These are phyloP conservation scores for Ceratobasidium sp. DNA, from an alignment of 1,284 basidiomycete species.

Conservation along the genomic window DNA sequence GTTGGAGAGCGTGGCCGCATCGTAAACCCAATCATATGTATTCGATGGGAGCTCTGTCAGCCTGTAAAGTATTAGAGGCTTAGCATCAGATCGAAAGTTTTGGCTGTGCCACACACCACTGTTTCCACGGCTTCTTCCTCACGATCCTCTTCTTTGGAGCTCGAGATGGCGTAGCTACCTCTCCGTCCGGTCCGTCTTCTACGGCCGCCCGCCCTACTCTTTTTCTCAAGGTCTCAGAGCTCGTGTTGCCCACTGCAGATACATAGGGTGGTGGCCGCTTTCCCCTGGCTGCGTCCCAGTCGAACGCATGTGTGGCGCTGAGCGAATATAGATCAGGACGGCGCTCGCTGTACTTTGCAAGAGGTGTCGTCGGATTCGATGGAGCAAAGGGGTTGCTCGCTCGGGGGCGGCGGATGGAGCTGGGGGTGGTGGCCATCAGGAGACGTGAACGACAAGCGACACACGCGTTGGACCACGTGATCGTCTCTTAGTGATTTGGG, in stretches of 20 bases:
- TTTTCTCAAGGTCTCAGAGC: constrained; percentile 34
- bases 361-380: constrained; percentile 26
- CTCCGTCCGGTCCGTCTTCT: constrained; percentile 7
- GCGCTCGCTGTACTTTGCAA: constrained; percentile 36
- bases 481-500: background rate
- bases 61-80: constrained; percentile 18
- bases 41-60: constrained; percentile 68
- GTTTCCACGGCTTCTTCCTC: constrained; percentile 65
- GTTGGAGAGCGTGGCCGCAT: constrained; percentile 77
- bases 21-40: constrained; percentile 61
- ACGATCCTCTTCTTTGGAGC: constrained; percentile 58
- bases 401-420: constrained; percentile 30
- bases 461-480: constrained; percentile 17
- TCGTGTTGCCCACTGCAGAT: constrained; percentile 53
- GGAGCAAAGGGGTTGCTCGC: constrained; percentile 7
- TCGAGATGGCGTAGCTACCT: constrained; percentile 48
- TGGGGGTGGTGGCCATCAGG: constrained; percentile 18
- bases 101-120: constrained; percentile 57
- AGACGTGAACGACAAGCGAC: background rate
- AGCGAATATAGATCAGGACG: constrained; percentile 32
- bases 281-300: constrained; percentile 79
- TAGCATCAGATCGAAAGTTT: constrained; percentile 9
- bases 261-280: constrained; percentile 71
- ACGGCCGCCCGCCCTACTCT: constrained; percentile 28
- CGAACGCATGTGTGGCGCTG: constrained; percentile 52